Evolutionary conservation across 192 early-diverging fungal genomes (phyloP), one percentile per base, ranked within the genome.

Genomic region (Phlyctochytrium bullatum): DNA sequence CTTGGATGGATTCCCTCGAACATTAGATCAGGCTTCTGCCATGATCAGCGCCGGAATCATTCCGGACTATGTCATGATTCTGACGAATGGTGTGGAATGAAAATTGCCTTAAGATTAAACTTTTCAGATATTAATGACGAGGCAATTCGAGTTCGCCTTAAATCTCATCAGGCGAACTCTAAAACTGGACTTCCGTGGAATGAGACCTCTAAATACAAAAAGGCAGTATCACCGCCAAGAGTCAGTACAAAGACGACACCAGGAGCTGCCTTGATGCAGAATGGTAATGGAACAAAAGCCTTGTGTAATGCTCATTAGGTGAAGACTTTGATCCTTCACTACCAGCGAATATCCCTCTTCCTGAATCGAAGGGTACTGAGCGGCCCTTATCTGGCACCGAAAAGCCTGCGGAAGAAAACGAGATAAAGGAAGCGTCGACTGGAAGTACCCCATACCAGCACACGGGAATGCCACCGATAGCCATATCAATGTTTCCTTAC

Each of bases 1-100:
- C 16, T 67, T 85, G 23, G 83, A 85, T 70, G 83, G 79, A 50
- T 85, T 77, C 61, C 83, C 83, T 2, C 23, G 68, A 2, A 83
- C 78, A n/a, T n/a, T 71, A 0, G 80, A 79, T 32, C 80, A 85
- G 70, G 74, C 69, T 3, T 20, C 76, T 36, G 79, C 77, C 23
- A 24, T 81, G 62, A 29, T 77, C 16, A 34, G 32, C 10, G 69
- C 68, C 1, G 76, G 68, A 36, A 52, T 82, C 6, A 34, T 63
- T 1, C 83, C 83, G 0, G 47, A 72, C 2, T 71, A 76, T 51
- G 60, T 71, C 2, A 67, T 78, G 24, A 16, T 64, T 28, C 69
- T 82, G 17, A 64, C 69, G 34, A 80, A 79, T 61, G 79, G 76
- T 78, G 47, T 53, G 40, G 23, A 33, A 17, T 17, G 54, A 2